Conservation (phyloP, 148 eudicot genomes). For the Mesembryanthemum crystallinum region DNA sequence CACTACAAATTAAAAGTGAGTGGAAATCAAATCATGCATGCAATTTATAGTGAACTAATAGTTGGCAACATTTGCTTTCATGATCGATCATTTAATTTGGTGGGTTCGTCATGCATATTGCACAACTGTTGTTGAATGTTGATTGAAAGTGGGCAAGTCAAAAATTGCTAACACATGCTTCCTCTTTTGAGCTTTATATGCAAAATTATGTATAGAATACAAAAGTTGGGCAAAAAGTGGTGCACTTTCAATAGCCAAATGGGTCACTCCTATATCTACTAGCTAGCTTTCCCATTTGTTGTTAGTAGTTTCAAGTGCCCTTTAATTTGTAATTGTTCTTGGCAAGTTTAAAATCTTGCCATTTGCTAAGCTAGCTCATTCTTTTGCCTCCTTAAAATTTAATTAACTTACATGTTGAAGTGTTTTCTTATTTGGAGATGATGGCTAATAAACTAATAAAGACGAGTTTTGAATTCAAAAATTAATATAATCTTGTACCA, state of each 20-base stretch:
- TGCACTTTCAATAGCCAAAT: slow-evolving; percentile 7
- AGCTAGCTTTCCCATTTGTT: slow-evolving; percentile 3
- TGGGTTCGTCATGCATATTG: background rate
- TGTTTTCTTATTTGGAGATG: too few species aligned
- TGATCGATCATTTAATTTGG: background rate
- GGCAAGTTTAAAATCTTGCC: too few species aligned
- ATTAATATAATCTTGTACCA: too few species aligned
- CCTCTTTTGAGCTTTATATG: slow-evolving; percentile 15
- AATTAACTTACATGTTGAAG: too few species aligned
- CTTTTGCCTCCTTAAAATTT: too few species aligned
- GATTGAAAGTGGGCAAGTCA: slow-evolving; percentile 32
- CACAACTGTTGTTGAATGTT: too few species aligned
- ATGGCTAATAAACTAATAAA: too few species aligned
- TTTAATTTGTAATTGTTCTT: background rate
- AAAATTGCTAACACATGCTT: slow-evolving; percentile 21
- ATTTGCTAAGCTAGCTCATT: too few species aligned
- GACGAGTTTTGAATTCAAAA: too few species aligned
- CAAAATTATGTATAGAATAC: background rate
- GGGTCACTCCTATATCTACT: slow-evolving; percentile 3
- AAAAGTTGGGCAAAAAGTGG: background rate
- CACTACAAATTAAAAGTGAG: slow-evolving; percentile 7
- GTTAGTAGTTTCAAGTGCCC: slow-evolving; percentile 5
- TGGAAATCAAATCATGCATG: slow-evolving; percentile 9
- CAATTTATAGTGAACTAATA: background rate
- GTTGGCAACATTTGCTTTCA: background rate